A percentile compares a stretch with the other conserved stretches of the same genome.
These are phyloP conservation scores for Botrytis medusae DNA, from an alignment of 2,329 filamentous ascomycete genomes.

Conservation along the genomic window DNA sequence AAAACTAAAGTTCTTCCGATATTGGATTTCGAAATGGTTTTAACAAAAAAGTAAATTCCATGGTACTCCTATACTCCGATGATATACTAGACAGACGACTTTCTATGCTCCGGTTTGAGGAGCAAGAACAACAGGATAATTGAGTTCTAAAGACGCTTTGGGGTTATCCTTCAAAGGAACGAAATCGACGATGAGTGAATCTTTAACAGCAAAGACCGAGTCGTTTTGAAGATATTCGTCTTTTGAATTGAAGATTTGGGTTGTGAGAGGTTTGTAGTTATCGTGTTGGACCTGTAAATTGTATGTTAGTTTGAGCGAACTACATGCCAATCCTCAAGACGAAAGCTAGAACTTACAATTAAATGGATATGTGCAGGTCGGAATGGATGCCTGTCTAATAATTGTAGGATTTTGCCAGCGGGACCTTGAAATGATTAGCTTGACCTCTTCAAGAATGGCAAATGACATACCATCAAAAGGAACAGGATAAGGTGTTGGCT, in stretches of 20 bases:
- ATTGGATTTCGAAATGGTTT: background rate
- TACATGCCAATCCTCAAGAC: background rate
- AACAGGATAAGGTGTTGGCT: constrained; percentile 45
- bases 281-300: constrained; percentile 28
- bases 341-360: constrained; percentile 46
- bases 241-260: constrained; percentile 72
- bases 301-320: background rate
- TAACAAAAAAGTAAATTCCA: background rate
- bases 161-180: constrained; percentile 45
- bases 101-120: constrained; percentile 18
- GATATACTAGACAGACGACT: background rate
- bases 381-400: constrained; percentile 61
- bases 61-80: background rate
- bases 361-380: constrained; percentile 65
- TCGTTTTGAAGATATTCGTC: constrained; percentile 60
- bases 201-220: constrained; percentile 55
- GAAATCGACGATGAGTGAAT: constrained; percentile 52
- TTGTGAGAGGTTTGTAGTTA: constrained; percentile 66
- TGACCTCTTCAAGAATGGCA: background rate
- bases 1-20: background rate
- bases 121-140: constrained; percentile 35
- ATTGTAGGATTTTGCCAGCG: constrained; percentile 55
- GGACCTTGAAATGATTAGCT: constrained; percentile 45
- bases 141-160: constrained; percentile 39
- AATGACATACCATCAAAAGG: constrained; percentile 37